Evolutionary conservation across 2,329 filamentous ascomycete species (phyloP), one percentile per base, ranked within the genome.

Genomic region (Aspergillus japonicus): DNA sequence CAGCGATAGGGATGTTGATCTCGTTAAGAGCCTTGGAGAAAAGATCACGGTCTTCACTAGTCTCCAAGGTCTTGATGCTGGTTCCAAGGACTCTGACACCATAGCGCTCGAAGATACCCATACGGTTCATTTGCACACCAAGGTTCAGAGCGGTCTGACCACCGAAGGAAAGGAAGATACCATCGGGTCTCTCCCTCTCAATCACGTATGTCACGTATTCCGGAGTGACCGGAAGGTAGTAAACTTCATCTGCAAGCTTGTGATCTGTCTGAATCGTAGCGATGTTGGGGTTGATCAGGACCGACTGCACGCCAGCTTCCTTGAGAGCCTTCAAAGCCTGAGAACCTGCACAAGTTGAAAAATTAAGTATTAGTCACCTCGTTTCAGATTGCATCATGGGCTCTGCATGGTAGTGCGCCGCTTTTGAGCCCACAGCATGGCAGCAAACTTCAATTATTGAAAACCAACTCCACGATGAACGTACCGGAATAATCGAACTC

Each of bases 201-300:
- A 99, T 98, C 63, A 99, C 94, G 78, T 98, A 94, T 72, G 90
- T 90, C 74, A 97, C 93, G 80, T 98, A 99, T 84, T 98, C 94
- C 65, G 94, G 90, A 19, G 95, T 99, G 71, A 99, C 93, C 58
- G 95, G 95, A 42, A 98, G 89, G 80, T 97, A 98, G 84, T 98
- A 98, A 72, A 98, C 90, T 81, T 98, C 93, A 75, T 98, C 94
- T 73, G 92, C 92, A 74, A 98, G 89, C 72, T 89, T 89, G 83
- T 98, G 94, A 77, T 96, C 92, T 69, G 94, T 98, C 81, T 98
- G 94, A 73, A 98, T 98, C 60, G 95, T 98, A 62, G 94, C 94
- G 76, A 98, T 98, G 77, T 98, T 98, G 71, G 94, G 94, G 80
- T 98, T 98, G 77, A 98, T 93, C 66, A 98, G 87, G 57, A 98